Percentiles rank a stretch among this genome's conserved stretches.
phyloP scores from a whole-genome alignment of 306 rosid species.

The Cicer chorassanicum region DNA sequence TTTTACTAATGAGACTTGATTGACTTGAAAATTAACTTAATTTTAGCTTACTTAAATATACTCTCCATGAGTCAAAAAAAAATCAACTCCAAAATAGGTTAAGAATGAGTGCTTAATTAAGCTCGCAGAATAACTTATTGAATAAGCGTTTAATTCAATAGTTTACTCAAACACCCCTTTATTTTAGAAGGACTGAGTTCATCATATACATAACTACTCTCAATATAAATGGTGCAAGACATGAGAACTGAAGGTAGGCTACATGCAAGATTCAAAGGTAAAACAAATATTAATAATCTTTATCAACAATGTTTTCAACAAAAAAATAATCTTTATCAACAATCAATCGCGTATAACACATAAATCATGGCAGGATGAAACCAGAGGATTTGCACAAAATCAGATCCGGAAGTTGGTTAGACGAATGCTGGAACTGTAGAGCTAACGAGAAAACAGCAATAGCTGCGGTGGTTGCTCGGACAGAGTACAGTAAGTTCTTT shows the following conservation, averaged over 20 bases:
- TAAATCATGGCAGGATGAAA: background rate
- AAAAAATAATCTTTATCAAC: slow-evolving; percentile 2
- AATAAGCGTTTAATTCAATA: background rate
- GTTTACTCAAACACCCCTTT: background rate
- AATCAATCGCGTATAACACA: background rate
- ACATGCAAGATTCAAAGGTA: slow-evolving; percentile 14
- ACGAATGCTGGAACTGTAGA: background rate
- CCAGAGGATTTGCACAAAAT: background rate
- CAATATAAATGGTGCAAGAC: background rate
- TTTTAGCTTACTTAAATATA: too few species aligned
- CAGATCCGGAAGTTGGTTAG: slow-evolving; percentile 1
- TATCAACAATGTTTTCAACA: background rate
- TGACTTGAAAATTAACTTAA: background rate
- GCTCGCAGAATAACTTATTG: background rate
- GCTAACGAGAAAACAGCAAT: background rate
- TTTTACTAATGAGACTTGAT: background rate
- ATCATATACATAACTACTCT: slow-evolving; percentile 10
- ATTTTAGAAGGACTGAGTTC: slow-evolving; percentile 13
- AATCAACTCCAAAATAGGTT: too few species aligned
- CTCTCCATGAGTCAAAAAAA: too few species aligned
- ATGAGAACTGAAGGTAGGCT: background rate
- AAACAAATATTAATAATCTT: slow-evolving; percentile 29
- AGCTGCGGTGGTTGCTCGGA: slow-evolving; percentile 9
- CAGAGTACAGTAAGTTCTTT: background rate
- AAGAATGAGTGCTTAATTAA: background rate